Conservation (phyloP, 2,329 filamentous ascomycete genomes). For the Xylaria sp. region DNA sequence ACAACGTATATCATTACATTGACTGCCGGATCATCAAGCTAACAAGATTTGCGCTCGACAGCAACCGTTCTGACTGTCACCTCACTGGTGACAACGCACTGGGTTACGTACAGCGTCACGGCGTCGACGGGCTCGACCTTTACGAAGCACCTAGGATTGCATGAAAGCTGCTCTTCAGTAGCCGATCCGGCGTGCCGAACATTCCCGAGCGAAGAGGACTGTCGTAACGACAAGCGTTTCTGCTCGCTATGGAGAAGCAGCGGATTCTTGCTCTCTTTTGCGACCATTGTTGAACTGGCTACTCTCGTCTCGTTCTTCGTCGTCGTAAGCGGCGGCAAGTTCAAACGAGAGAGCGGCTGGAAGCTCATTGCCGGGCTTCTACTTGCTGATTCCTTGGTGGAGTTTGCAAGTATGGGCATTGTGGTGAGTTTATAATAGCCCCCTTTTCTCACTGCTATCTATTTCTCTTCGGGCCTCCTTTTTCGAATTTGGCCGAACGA, state of each 20-base stretch:
- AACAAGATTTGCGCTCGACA: constrained; percentile 34
- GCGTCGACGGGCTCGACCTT: constrained; percentile 43
- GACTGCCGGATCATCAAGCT: constrained; percentile 21
- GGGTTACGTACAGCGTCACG: constrained; percentile 60
- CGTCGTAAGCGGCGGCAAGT: constrained; percentile 71
- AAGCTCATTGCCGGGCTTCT: constrained; percentile 65
- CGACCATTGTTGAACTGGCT: constrained; percentile 75
- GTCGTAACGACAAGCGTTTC: constrained; percentile 66
- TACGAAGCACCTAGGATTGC: constrained; percentile 67
- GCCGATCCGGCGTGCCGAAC: constrained; percentile 55
- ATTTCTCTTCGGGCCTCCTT: not conserved
- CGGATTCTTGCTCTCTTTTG: constrained; percentile 81
- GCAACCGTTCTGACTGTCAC: constrained; percentile 67
- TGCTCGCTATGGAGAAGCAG: constrained; percentile 88
- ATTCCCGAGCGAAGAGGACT: constrained; percentile 66
- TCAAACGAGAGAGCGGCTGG: constrained; percentile 78
- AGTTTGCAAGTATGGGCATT: constrained; percentile 73
- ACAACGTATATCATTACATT: not conserved
- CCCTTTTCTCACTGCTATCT: not conserved
- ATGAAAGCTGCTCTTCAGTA: constrained; percentile 71
- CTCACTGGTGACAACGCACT: constrained; percentile 63
- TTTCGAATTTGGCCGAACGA: not conserved
- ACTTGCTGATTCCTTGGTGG: constrained; percentile 57
- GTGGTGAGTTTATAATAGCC: constrained; percentile 59
- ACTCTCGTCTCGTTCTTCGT: constrained; percentile 74